These are phyloP conservation scores for Solanum arcanum DNA, from an alignment of 257 asterid species.

Conservation along the genomic window DNA sequence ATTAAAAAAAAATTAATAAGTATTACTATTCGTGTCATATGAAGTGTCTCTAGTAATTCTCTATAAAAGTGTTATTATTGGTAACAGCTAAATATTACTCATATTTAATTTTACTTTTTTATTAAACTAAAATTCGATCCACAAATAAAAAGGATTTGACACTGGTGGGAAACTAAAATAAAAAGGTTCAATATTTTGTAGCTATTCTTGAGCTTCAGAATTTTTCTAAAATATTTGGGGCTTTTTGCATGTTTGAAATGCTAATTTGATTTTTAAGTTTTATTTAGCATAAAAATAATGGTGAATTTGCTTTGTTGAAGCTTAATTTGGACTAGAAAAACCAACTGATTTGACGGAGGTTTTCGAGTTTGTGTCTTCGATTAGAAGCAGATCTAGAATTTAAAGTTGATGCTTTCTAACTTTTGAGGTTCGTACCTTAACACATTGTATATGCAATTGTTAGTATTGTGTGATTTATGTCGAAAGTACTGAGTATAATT, in stretches of 20 bases:
- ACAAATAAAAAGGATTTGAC: neutral
- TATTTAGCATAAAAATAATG: neutral
- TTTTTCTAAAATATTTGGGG: neutral
- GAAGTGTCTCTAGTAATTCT: too few species aligned
- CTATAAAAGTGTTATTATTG: too few species aligned
- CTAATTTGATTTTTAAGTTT: neutral
- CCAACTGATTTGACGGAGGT: neutral
- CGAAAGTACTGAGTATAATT: neutral
- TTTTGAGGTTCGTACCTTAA: neutral
- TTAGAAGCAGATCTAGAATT: neutral
- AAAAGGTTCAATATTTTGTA: neutral
- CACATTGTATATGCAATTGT: neutral
- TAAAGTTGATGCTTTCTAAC: neutral
- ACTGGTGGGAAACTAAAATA: neutral
- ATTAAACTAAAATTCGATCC: too few species aligned
- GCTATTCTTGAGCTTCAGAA: neutral
- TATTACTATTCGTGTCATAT: too few species aligned
- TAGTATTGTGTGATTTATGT: neutral
- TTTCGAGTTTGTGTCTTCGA: neutral
- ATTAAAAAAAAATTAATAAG: too few species aligned
- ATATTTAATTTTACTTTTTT: neutral
- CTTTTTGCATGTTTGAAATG: neutral
- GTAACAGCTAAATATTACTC: too few species aligned
- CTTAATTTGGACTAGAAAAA: neutral
- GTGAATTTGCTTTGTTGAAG: neutral